Conservation (phyloP, 257 asterid species). For the Leptodermis oblonga region DNA sequence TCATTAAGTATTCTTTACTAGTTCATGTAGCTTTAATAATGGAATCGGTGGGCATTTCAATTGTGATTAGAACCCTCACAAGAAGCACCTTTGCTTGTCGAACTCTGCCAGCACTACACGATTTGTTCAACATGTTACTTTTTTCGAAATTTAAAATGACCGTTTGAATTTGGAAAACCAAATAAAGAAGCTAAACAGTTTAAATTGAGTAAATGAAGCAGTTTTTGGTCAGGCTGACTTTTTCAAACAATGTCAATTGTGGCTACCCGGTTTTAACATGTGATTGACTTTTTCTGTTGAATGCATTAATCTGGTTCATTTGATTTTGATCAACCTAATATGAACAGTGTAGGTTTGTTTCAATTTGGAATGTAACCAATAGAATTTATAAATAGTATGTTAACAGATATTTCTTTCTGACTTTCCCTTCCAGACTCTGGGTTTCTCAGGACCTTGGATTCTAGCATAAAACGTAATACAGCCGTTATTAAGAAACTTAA, state of each 20-base stretch:
- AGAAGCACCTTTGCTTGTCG: neutral
- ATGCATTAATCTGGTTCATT: neutral
- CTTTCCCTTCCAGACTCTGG: slow-evolving; percentile 59
- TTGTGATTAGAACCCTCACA: neutral
- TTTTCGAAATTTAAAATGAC: neutral
- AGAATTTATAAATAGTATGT: neutral
- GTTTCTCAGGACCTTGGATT: slow-evolving; percentile 91
- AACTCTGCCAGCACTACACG: neutral
- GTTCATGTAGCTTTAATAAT: neutral
- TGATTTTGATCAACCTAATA: neutral
- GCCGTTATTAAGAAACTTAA: slow-evolving; percentile 93
- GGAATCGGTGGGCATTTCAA: neutral
- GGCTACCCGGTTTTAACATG: neutral
- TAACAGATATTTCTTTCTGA: slow-evolving; percentile 19
- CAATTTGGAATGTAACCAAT: neutral
- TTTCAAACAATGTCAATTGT: neutral
- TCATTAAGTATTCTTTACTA: neutral
- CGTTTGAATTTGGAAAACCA: neutral
- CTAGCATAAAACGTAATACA: slow-evolving; percentile 97
- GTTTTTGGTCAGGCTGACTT: neutral
- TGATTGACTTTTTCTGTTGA: neutral
- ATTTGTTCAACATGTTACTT: neutral
- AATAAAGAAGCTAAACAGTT: neutral
- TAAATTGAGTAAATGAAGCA: neutral
- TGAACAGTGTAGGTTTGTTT: neutral